phyloP scores from a whole-genome alignment of 768 basidiomycete genomes.

The Leccinellum albellum region DNA sequence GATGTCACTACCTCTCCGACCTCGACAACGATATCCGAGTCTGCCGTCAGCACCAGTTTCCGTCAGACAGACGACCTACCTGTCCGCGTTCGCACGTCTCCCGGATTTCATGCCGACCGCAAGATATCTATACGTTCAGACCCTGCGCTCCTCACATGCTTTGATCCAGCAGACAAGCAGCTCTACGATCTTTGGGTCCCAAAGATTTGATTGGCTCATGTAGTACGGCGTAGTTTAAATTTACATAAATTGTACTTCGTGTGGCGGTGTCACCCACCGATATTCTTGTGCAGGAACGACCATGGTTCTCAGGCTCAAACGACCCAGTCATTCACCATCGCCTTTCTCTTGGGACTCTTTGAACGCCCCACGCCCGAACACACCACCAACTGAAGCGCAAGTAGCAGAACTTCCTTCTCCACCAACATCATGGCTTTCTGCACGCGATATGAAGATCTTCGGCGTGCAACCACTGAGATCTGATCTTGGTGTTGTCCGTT shows the following conservation, averaged over 20 bases:
- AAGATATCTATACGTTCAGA: constrained; percentile 57
- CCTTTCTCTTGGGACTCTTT: constrained; percentile 65
- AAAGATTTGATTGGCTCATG: constrained; percentile 18
- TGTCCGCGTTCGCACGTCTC: constrained; percentile 16
- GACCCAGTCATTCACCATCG: constrained; percentile 40
- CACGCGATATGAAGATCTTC: constrained; percentile 85
- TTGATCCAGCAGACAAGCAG: constrained; percentile 72
- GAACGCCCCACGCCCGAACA: constrained; percentile 23
- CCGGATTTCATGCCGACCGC: constrained; percentile 28
- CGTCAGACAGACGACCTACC: constrained; percentile 17
- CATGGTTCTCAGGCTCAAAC: constrained; percentile 45
- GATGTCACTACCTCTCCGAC: constrained; percentile 21
- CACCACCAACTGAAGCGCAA: constrained; percentile 36
- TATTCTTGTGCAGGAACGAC: constrained; percentile 8
- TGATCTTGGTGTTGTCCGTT: constrained; percentile 64
- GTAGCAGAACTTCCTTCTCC: constrained; percentile 55
- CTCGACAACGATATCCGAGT: constrained; percentile 32
- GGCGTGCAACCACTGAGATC: constrained; percentile 72
- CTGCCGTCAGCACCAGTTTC: constrained; percentile 20
- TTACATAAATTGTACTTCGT: constrained; percentile 18
- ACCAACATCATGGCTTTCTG: constrained; percentile 82
- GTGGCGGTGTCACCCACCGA: neutral
- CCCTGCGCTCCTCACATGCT: constrained; percentile 64
- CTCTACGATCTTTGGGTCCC: constrained; percentile 78
- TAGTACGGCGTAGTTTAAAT: neutral